Evolutionary conservation across 805 yeast species (phyloP).

Genomic region (Zygoascus flipseniorum): DNA sequence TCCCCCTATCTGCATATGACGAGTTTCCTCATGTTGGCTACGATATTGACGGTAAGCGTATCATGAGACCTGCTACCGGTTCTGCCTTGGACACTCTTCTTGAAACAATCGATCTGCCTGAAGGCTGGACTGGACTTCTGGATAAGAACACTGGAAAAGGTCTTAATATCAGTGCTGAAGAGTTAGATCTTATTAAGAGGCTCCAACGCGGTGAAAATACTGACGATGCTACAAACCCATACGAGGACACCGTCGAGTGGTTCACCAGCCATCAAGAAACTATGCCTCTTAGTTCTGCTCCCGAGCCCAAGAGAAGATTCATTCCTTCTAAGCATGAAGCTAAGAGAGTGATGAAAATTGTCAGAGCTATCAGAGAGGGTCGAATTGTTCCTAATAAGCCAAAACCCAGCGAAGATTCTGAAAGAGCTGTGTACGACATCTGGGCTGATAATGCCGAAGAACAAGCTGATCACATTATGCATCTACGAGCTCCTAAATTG

Average conservation of each 20-base stretch:
- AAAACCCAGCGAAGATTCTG: constrained; percentile 41
- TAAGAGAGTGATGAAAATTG: constrained; percentile 91
- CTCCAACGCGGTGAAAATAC: constrained; percentile 81
- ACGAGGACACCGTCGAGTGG: constrained; percentile 94
- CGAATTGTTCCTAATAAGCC: constrained; percentile 71
- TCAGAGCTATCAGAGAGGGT: constrained; percentile 93
- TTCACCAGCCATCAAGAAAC: constrained; percentile 75
- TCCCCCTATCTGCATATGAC: constrained; percentile 89
- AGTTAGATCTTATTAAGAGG: constrained; percentile 77
- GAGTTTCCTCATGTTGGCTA: constrained; percentile 97
- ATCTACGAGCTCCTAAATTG: constrained; percentile 86
- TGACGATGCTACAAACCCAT: constrained; percentile 73
- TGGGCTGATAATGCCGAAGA: constrained; percentile 69
- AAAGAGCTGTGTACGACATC: constrained; percentile 54
- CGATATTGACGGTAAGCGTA: constrained; percentile 93
- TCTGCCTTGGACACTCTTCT: constrained; percentile 85
- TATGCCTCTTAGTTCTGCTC: constrained; percentile 88
- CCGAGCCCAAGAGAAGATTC: constrained; percentile 96
- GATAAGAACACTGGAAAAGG: constrained; percentile 83
- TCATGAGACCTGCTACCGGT: constrained; percentile 98
- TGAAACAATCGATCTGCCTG: constrained; percentile 89
- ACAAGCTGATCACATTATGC: constrained; percentile 76
- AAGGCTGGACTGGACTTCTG: constrained; percentile 96
- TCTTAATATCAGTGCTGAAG: constrained; percentile 77
- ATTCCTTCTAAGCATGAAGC: constrained; percentile 97